Evolutionary conservation across 2,329 filamentous ascomycete species (phyloP).

Genomic region (Chaetomium strumarium): DNA sequence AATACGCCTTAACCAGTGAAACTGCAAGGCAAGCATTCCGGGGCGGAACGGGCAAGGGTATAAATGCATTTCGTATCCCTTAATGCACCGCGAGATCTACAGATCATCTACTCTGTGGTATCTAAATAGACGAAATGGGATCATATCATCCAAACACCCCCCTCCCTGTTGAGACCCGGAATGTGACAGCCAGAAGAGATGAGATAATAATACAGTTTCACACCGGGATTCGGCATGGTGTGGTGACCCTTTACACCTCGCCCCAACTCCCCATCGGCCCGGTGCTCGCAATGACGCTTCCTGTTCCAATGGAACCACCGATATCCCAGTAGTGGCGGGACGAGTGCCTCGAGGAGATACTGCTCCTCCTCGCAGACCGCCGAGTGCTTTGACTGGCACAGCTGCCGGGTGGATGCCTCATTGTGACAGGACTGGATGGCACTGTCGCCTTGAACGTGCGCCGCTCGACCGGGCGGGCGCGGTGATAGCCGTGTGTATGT

Average conservation of each 20-base stretch:
- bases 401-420: conserved; percentile 51
- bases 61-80: conserved; percentile 1
- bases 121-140: conserved; percentile 4
- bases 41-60: background rate
- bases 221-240: background rate
- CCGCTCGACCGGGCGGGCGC: conserved; percentile 45
- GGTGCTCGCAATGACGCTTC: conserved; percentile 60
- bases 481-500: conserved; percentile 18
- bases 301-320: conserved; percentile 71
- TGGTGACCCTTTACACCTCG: conserved; percentile 44
- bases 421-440: conserved; percentile 42
- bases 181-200: background rate
- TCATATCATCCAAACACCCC: conserved; percentile 5
- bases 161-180: background rate
- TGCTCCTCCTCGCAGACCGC: conserved; percentile 61
- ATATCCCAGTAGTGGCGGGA: conserved; percentile 91
- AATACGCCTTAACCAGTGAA: background rate
- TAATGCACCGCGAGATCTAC: conserved; percentile 1
- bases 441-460: conserved; percentile 51
- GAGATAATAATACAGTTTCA: conserved; percentile 1
- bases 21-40: background rate
- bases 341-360: conserved; percentile 70
- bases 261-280: conserved; percentile 74
- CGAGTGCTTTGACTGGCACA: conserved; percentile 86
- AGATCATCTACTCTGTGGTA: background rate